Evolutionary conservation across 2,329 filamentous ascomycete genomes (phyloP), one percentile per base, ranked within the genome.

Genomic region (Zymoseptoria brevis): DNA sequence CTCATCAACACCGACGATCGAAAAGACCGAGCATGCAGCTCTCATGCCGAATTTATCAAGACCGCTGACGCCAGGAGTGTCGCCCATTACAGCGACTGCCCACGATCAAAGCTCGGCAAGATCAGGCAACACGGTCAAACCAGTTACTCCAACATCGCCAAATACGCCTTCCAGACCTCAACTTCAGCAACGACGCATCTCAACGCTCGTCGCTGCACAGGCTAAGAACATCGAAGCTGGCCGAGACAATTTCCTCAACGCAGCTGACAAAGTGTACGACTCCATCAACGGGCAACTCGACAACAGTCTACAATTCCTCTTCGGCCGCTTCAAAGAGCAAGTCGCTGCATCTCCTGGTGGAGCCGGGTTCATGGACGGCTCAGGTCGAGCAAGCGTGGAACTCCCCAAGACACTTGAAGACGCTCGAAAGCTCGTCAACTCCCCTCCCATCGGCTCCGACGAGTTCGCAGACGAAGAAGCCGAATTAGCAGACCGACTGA

Each of bases 331-430:
- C 19, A 90, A 88, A 62, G 91, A 96, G 72, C 80, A 85, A 66
- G 76, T 81, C 16, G 80, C 85, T 2, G 75, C 61, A 4, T 67
- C 68, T 6, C 63, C 67, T 6, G 41, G 53, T 6, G 22, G 54
- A 24, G 29, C 19, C 11, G 54, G 24, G n/a, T 19, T 21, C 19
- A 24, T 29, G 45, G 35, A 45, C 35, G 51, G 51, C 22, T 24
- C 51, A n/a, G 51, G 22, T 9, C 22, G 51, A 53, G 51, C 51
- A 26, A 53, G 51, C 6, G 29, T 53, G 3, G 51, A 53, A n/a
- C 81, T 96, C 0, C 94, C 94, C 1, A 93, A 90, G 68, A 99
- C 94, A 1, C 79, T 99, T 0, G 94, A 96, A 67, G 94, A 99
- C 69, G 94, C 93, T 16, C 83, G 91, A 53, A 93, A 91, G 72